A percentile compares a stretch with the other conserved stretches of the same genome.
phyloP scores from a whole-genome alignment of 345 rosid species.

The Punica granatum region DNA sequence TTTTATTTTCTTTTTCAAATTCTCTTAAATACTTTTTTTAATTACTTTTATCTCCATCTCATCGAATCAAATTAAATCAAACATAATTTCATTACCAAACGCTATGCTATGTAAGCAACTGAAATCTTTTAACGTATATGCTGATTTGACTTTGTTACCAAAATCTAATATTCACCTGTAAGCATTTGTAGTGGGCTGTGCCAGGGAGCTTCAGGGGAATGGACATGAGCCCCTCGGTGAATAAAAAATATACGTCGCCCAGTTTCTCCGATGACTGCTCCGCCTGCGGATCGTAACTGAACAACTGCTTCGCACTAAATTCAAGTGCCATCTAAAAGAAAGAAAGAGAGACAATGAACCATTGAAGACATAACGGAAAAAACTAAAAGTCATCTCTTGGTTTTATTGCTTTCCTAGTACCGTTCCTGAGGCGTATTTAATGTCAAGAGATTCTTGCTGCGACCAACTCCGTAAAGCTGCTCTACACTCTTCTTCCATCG shows the following conservation, averaged over 20 bases:
- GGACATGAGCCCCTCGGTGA: constrained; percentile 15
- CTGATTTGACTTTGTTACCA: background rate
- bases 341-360: background rate
- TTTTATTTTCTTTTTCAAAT: no score
- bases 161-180: constrained; percentile 16
- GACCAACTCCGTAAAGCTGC: constrained; percentile 13
- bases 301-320: constrained; percentile 13
- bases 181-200: constrained; percentile 25
- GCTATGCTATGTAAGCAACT: no score
- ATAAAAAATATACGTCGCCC: constrained; percentile 9
- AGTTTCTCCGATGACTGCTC: constrained; percentile 2
- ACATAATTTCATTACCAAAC: no score
- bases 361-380: background rate
- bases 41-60: no score
- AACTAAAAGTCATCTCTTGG: background rate
- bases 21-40: no score
- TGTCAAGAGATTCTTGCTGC: constrained; percentile 4
- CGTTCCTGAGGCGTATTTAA: constrained; percentile 3
- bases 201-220: constrained; percentile 32
- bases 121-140: no score
- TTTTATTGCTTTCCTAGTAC: background rate
- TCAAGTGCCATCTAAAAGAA: constrained; percentile 21
- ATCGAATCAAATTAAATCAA: no score
- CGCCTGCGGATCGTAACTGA: constrained; percentile 19
- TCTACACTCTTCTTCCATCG: constrained; percentile 9